A percentile compares a stretch with the other conserved stretches of the same genome.
These are phyloP conservation scores for Excoecaria agallocha DNA, from an alignment of 345 rosid genomes.

Conservation along the genomic window DNA sequence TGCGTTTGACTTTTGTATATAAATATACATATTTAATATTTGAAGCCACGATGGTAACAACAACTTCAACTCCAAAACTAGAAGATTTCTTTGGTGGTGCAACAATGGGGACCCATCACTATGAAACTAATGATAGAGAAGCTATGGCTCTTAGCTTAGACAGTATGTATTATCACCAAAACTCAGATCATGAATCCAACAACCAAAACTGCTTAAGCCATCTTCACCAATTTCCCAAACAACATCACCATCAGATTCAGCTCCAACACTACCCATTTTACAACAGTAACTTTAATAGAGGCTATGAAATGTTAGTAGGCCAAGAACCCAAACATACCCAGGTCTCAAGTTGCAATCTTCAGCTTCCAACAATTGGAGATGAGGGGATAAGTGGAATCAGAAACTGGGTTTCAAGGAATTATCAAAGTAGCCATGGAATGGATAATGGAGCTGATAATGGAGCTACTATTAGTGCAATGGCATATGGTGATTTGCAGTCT, in stretches of 20 bases:
- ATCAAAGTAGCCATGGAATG: constrained; percentile 43
- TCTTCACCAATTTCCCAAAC: constrained; percentile 32
- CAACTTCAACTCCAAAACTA: constrained; percentile 68
- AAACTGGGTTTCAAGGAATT: constrained; percentile 43
- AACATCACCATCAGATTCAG: constrained; percentile 27
- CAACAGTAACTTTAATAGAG: constrained; percentile 39
- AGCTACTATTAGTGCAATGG: constrained; percentile 49
- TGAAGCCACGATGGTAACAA: constrained; percentile 42
- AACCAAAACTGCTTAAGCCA: constrained; percentile 21
- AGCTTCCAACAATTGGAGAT: constrained; percentile 41
- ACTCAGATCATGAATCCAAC: constrained; percentile 37
- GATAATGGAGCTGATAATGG: constrained; percentile 44
- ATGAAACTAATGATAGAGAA: constrained; percentile 51
- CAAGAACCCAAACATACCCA: constrained; percentile 35
- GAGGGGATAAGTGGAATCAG: constrained; percentile 36
- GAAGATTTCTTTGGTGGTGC: constrained; percentile 85
- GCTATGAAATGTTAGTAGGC: constrained; percentile 38
- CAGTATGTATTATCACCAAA: constrained; percentile 54
- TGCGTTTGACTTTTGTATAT: constrained; percentile 26
- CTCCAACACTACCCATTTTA: constrained; percentile 37
- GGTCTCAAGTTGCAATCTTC: constrained; percentile 32
- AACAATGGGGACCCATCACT: constrained; percentile 71
- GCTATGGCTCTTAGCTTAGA: constrained; percentile 77
- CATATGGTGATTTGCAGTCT: constrained; percentile 73
- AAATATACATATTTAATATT: not conserved